Evolutionary conservation across 129 eudicot genomes (phyloP).

Genomic region (Flaveria brownii): DNA sequence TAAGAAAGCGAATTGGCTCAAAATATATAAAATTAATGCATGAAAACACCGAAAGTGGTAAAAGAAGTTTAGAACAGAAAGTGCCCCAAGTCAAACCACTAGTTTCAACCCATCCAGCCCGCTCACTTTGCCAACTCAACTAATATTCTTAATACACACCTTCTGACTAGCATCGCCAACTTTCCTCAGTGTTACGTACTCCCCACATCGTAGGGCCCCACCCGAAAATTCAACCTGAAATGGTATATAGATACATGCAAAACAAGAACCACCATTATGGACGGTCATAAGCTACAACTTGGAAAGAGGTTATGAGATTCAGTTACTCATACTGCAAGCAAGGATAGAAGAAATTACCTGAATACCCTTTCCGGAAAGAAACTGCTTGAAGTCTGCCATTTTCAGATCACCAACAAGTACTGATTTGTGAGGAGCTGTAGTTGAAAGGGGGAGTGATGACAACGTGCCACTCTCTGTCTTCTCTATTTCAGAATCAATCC

Average conservation of each 20-base stretch:
- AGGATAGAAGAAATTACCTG: conserved; percentile 50
- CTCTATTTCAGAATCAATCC: conserved; percentile 95
- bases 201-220: conserved; percentile 98
- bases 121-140: neutral
- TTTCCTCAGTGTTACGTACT: conserved; percentile 83
- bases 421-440: conserved; percentile 79
- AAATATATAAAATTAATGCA: neutral
- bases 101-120: neutral
- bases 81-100: neutral
- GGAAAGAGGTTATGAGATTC: neutral
- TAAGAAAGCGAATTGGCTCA: neutral
- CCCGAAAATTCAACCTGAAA: conserved; percentile 94
- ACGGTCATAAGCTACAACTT: neutral
- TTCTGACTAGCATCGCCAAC: conserved; percentile 92
- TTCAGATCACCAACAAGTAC: conserved; percentile 96
- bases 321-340: conserved; percentile 1
- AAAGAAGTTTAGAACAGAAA: neutral
- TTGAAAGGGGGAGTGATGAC: conserved; percentile 82
- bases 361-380: conserved; percentile 88
- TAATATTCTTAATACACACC: conserved; percentile 44
- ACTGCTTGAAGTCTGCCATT: conserved; percentile 97
- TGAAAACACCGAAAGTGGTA: neutral
- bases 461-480: conserved; percentile 65
- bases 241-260: neutral
- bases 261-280: neutral